Conservation (phyloP, 2,329 filamentous ascomycete genomes). For the Calonectria fujianensis region DNA sequence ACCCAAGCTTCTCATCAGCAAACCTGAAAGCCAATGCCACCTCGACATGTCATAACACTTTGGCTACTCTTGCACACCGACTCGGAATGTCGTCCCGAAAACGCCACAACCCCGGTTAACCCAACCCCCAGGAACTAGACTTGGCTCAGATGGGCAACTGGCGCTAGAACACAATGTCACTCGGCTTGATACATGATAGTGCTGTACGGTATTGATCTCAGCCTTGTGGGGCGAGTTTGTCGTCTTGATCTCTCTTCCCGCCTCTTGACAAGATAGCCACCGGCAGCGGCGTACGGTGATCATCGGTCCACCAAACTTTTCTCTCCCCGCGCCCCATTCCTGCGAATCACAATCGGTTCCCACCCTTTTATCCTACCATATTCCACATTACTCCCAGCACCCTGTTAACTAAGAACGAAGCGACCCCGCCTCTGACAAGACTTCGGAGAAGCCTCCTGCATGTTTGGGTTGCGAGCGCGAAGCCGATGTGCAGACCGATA, state of each 20-base stretch:
- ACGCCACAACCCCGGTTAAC: slow-evolving; percentile 41
- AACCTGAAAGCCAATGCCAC: background rate
- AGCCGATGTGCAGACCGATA: slow-evolving; percentile 8
- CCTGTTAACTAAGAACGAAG: slow-evolving; percentile 21
- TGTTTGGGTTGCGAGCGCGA: slow-evolving; percentile 8
- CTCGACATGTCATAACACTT: slow-evolving; percentile 10
- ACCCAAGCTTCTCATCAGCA: background rate
- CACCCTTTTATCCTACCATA: slow-evolving; percentile 7
- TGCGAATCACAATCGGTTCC: slow-evolving; percentile 30
- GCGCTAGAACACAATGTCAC: background rate
- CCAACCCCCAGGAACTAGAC: background rate
- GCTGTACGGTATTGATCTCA: background rate
- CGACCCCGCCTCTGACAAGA: slow-evolving; percentile 16
- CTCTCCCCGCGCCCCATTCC: slow-evolving; percentile 2
- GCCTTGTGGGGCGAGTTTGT: slow-evolving; percentile 10
- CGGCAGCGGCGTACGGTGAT: slow-evolving; percentile 12
- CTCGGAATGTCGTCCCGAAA: slow-evolving; percentile 36
- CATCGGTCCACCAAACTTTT: slow-evolving; percentile 28
- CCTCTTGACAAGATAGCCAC: slow-evolving; percentile 19
- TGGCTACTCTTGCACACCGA: slow-evolving; percentile 3
- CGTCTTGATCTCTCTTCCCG: background rate
- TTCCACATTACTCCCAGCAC: background rate
- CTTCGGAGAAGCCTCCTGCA: slow-evolving; percentile 17
- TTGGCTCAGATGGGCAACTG: background rate
- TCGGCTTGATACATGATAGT: background rate